Evolutionary conservation across 2,329 filamentous ascomycete species (phyloP).

Genomic region (Colletotrichum tropicale): DNA sequence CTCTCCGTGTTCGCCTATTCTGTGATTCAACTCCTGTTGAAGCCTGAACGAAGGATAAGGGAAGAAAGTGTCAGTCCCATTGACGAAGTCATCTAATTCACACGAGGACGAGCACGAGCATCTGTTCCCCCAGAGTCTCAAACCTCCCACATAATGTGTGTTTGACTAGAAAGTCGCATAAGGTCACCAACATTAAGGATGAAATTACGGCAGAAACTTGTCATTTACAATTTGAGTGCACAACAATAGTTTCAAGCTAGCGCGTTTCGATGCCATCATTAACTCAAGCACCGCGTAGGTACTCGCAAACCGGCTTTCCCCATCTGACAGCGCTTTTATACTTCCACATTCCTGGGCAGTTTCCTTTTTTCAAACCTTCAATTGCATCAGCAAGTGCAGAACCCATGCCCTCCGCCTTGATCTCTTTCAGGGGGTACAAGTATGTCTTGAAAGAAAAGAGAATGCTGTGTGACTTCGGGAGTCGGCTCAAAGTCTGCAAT

Average conservation of each 20-base stretch:
- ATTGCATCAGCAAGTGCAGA: slow-evolving; percentile 53
- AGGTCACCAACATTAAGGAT: not conserved
- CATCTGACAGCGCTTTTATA: slow-evolving; percentile 56
- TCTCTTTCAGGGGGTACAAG: slow-evolving; percentile 49
- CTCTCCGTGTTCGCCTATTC: not conserved
- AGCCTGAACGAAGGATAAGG: not conserved
- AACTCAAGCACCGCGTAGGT: slow-evolving; percentile 37
- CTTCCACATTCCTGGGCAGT: slow-evolving; percentile 57
- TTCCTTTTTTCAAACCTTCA: slow-evolving; percentile 53
- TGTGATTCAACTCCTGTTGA: not conserved
- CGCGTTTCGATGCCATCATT: not conserved
- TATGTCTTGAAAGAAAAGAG: slow-evolving; percentile 64
- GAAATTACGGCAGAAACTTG: not conserved
- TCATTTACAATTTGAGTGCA: not conserved
- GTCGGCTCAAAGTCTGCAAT: slow-evolving; percentile 54
- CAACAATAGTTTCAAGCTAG: not conserved
- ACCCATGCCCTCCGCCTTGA: slow-evolving; percentile 54
- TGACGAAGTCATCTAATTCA: not conserved
- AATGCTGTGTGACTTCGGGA: slow-evolving; percentile 49
- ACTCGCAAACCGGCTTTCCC: slow-evolving; percentile 51
- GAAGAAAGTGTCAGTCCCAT: not conserved
- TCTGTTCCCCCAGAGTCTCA: not conserved
- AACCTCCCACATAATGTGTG: not conserved
- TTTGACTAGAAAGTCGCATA: not conserved
- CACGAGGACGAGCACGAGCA: not conserved